These are phyloP conservation scores for Lupinus albus DNA, from an alignment of 306 rosid species.

Conservation along the genomic window DNA sequence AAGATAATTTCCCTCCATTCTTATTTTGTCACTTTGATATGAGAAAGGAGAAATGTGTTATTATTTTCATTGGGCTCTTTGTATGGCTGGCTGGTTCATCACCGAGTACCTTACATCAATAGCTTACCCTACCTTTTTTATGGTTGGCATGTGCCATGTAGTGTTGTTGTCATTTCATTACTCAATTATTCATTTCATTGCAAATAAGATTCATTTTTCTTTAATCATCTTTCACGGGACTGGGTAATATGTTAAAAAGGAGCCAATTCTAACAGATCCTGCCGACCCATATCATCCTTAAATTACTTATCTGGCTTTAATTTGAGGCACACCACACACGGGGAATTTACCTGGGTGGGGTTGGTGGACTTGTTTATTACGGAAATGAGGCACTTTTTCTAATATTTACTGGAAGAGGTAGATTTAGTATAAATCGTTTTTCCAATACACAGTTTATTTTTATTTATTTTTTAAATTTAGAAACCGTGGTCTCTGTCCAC, in stretches of 20 bases:
- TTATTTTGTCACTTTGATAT: slow-evolving; percentile 45
- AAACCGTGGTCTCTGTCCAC: too few species aligned
- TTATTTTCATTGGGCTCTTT: slow-evolving; percentile 41
- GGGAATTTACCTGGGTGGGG: too few species aligned
- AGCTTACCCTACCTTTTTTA: slow-evolving; percentile 48
- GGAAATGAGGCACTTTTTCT: too few species aligned
- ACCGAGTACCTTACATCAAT: slow-evolving; percentile 44
- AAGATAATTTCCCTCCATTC: slow-evolving; percentile 50
- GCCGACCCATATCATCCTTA: slow-evolving; percentile 45
- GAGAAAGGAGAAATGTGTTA: slow-evolving; percentile 33
- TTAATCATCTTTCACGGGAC: slow-evolving; percentile 22
- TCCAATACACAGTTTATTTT: too few species aligned
- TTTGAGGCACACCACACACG: slow-evolving; percentile 25
- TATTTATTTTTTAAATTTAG: too few species aligned
- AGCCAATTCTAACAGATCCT: slow-evolving; percentile 39
- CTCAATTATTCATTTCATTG: slow-evolving; percentile 40
- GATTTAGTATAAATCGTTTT: too few species aligned
- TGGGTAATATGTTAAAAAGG: background rate
- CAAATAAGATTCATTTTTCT: slow-evolving; percentile 26
- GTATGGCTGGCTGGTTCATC: slow-evolving; percentile 39
- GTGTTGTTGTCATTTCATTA: slow-evolving; percentile 50
- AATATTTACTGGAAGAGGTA: too few species aligned
- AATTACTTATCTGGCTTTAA: slow-evolving; percentile 5
- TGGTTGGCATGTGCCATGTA: slow-evolving; percentile 42
- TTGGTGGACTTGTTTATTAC: too few species aligned